phyloP scores from a whole-genome alignment of 345 rosid genomes.

The Barbarea vulgaris region DNA sequence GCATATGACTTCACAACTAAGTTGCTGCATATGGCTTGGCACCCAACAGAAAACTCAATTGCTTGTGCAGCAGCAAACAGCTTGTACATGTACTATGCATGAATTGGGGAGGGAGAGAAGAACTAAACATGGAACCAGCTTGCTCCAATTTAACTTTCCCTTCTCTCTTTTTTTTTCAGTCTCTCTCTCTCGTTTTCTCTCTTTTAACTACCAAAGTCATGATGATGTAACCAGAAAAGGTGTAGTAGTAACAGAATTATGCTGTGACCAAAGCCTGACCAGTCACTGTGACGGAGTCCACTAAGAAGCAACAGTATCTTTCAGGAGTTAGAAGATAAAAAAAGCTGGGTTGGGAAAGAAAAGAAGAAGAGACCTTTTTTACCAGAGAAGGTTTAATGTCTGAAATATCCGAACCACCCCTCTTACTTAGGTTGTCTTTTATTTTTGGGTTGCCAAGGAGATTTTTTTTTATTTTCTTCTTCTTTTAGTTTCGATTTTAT shows the following conservation, averaged over 20 bases:
- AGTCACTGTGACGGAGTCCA: slow-evolving; percentile 25
- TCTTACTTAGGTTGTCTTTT: slow-evolving; percentile 31
- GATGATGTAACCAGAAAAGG: slow-evolving; percentile 40
- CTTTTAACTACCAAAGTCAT: slow-evolving; percentile 41
- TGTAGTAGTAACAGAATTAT: slow-evolving; percentile 37
- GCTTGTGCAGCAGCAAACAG: slow-evolving; percentile 99
- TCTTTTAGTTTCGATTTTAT: slow-evolving; percentile 25
- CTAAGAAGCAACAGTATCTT: slow-evolving; percentile 24
- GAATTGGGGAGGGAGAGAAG: slow-evolving; percentile 33
- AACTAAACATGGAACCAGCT: slow-evolving; percentile 28
- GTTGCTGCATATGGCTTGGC: slow-evolving; percentile 99
- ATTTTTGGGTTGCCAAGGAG: slow-evolving; percentile 29
- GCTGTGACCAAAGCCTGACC: slow-evolving; percentile 37
- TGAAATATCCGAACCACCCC: slow-evolving; percentile 32
- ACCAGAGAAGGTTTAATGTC: slow-evolving; percentile 32
- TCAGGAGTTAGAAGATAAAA: slow-evolving; percentile 30
- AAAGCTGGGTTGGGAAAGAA: slow-evolving; percentile 33
- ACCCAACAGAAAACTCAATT: slow-evolving; percentile 89
- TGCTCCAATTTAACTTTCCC: slow-evolving; percentile 32
- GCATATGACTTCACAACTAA: slow-evolving; percentile 85
- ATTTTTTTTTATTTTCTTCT: background rate
- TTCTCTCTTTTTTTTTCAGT: slow-evolving; percentile 1
- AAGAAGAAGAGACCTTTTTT: slow-evolving; percentile 21
- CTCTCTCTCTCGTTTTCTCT: background rate
- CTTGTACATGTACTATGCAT: slow-evolving; percentile 99